phyloP scores from a whole-genome alignment of 75 land plant species.

The Azolla pinnata region DNA sequence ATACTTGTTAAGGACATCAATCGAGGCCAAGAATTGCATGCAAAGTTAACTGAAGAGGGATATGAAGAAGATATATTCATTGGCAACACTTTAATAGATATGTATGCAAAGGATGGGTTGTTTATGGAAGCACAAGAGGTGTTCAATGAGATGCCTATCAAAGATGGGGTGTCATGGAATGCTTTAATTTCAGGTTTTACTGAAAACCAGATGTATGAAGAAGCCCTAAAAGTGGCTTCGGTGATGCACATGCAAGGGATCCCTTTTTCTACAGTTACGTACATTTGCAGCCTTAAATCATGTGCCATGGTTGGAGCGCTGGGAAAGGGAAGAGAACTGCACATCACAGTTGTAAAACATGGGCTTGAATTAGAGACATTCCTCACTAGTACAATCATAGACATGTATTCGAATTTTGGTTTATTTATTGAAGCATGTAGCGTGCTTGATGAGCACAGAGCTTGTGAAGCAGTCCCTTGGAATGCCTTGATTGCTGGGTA shows the following conservation, averaged over 20 bases:
- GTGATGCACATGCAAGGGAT: conserved; percentile 31
- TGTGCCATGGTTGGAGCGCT: conserved; percentile 1
- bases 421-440: conserved; percentile 20
- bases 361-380: conserved; percentile 34
- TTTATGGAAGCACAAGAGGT: background rate
- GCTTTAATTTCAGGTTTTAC: conserved; percentile 10
- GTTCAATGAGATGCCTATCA: background rate
- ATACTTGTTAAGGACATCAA: conserved; percentile 29
- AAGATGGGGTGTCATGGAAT: conserved; percentile 18
- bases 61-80: conserved; percentile 11
- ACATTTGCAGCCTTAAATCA: conserved; percentile 31
- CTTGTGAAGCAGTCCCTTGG: conserved; percentile 35
- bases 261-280: conserved; percentile 35
- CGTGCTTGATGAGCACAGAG: conserved; percentile 25
- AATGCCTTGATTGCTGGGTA: conserved; percentile 47
- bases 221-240: conserved; percentile 28
- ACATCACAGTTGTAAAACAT: conserved; percentile 24
- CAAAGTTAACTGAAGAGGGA: conserved; percentile 7
- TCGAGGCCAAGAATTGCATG: conserved; percentile 15
- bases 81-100: conserved; percentile 10
- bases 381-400: conserved; percentile 36
- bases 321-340: conserved; percentile 1
- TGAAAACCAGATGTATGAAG: conserved; percentile 6
- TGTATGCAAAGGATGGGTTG: conserved; percentile 22
- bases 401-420: conserved; percentile 26